phyloP scores from a whole-genome alignment of 202 grass and related monocot genomes.

The Eragrostis tef region DNA sequence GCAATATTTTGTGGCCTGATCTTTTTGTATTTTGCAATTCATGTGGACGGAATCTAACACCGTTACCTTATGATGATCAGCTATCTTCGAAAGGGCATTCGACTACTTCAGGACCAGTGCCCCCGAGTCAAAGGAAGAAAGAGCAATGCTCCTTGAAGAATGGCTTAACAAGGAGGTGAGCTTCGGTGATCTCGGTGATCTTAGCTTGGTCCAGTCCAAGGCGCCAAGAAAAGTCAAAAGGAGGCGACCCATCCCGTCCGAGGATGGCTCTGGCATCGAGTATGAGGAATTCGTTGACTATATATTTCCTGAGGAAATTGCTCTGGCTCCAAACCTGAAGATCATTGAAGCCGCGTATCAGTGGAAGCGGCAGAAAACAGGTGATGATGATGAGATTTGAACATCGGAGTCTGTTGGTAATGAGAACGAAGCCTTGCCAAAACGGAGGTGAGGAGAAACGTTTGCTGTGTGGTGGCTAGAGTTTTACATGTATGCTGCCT shows the following conservation, averaged over 20 bases:
- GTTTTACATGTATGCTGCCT: not conserved
- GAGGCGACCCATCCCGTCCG: constrained; percentile 68
- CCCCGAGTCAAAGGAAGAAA: constrained; percentile 87
- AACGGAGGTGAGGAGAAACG: not conserved
- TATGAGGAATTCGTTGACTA: constrained; percentile 91
- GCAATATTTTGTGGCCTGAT: constrained; percentile 21
- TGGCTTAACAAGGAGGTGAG: constrained; percentile 81
- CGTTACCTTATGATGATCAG: constrained; percentile 43
- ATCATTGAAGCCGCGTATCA: constrained; percentile 87
- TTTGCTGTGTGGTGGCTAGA: not conserved
- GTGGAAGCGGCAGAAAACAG: constrained; percentile 84
- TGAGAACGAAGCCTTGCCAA: not conserved
- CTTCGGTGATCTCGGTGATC: constrained; percentile 73
- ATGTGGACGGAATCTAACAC: constrained; percentile 36
- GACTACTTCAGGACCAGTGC: constrained; percentile 73
- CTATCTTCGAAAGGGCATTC: constrained; percentile 78
- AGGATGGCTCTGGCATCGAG: constrained; percentile 67
- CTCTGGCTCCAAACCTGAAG: constrained; percentile 73
- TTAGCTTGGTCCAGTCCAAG: constrained; percentile 80
- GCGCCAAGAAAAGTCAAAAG: constrained; percentile 85
- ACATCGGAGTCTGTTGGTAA: not conserved
- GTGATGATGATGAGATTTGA: constrained; percentile 56
- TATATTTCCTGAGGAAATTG: constrained; percentile 85
- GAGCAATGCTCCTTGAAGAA: constrained; percentile 89
- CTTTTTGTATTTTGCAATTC: not conserved